Conservation (phyloP, 176 grass and related monocot genomes). For the Juncus inflexus region DNA sequence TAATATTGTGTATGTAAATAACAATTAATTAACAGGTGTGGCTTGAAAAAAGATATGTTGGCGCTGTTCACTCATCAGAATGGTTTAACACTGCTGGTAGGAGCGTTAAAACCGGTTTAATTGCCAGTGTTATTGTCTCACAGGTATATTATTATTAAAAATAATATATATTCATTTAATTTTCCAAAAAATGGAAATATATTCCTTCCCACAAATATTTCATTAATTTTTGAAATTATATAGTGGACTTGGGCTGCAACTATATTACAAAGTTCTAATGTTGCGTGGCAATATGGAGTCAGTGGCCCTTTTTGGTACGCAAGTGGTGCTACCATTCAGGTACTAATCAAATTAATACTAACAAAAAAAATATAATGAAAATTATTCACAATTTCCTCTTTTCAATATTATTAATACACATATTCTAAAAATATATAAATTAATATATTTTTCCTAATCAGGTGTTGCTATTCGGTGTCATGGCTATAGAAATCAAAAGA, state of each 20-base stretch:
- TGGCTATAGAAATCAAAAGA: conserved; percentile 83
- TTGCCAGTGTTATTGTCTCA: conserved; percentile 75
- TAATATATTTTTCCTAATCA: conserved; percentile 1
- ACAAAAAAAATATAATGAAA: neutral
- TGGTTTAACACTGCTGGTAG: conserved; percentile 81
- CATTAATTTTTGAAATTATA: neutral
- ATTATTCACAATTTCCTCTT: neutral
- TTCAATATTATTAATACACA: neutral
- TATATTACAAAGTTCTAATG: conserved; percentile 77
- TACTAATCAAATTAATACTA: conserved; percentile 6
- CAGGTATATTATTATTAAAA: conserved; percentile 34
- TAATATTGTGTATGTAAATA: too few relatives aligned
- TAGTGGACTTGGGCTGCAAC: conserved; percentile 84
- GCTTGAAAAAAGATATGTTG: conserved; percentile 66
- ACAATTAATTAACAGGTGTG: conserved; percentile 40
- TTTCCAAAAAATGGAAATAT: neutral
- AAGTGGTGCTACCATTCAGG: conserved; percentile 68
- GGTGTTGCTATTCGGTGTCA: conserved; percentile 69
- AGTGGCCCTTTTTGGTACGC: conserved; percentile 80
- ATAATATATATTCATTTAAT: neutral
- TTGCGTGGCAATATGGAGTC: conserved; percentile 73
- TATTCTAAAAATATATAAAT: neutral
- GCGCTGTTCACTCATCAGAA: conserved; percentile 57
- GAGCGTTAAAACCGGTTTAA: conserved; percentile 72
- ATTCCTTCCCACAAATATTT: neutral